A percentile compares a stretch with the other conserved stretches of the same genome.
These are phyloP conservation scores for Simplicillium aogashimaense DNA, from an alignment of 2,329 filamentous ascomycete species.

Conservation along the genomic window DNA sequence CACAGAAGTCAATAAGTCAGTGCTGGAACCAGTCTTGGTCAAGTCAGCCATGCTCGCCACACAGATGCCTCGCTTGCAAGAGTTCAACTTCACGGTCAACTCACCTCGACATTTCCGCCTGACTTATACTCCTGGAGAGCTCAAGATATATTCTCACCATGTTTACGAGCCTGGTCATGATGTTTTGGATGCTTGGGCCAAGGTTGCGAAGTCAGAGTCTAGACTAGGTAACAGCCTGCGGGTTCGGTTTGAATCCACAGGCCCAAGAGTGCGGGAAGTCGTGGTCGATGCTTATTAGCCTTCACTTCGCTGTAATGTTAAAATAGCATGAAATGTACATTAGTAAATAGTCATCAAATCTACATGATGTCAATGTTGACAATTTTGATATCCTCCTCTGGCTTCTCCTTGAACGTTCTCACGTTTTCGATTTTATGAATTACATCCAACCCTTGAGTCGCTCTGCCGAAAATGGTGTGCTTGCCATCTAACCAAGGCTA, in stretches of 20 bases:
- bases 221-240: neutral
- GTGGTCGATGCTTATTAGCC: neutral
- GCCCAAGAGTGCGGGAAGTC: neutral
- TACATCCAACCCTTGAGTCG: conserved; percentile 83
- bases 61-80: neutral
- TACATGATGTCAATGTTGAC: conserved; percentile 67
- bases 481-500: conserved; percentile 89
- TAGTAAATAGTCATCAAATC: conserved; percentile 1
- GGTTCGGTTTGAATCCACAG: neutral
- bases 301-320: too few relatives aligned
- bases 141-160: neutral
- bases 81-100: neutral
- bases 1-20: neutral
- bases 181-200: neutral
- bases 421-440: conserved; percentile 92
- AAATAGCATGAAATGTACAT: conserved; percentile 2
- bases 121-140: neutral
- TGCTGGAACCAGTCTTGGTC: neutral
- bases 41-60: neutral
- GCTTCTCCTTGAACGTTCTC: conserved; percentile 82
- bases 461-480: conserved; percentile 91
- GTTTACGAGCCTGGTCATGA: neutral
- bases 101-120: neutral
- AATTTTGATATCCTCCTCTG: conserved; percentile 95
- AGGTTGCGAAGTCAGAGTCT: neutral